A percentile compares a stretch with the other conserved stretches of the same genome.
phyloP scores from a whole-genome alignment of 495 filamentous ascomycete genomes.

The Stereocaulon alpinum region DNA sequence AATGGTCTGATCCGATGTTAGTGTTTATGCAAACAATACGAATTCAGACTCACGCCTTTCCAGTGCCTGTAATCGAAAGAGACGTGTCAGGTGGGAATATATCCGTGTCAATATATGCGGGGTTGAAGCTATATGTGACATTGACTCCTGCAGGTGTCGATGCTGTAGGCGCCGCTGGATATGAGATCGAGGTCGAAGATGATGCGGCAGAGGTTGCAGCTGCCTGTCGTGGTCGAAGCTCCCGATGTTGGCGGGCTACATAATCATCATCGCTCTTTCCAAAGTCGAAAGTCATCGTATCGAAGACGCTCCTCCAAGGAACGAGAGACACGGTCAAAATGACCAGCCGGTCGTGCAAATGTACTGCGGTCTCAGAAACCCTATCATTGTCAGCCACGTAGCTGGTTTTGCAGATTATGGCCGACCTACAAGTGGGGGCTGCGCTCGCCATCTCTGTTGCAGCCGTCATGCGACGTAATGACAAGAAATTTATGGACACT shows the following conservation, averaged over 20 bases:
- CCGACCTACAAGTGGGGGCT: conserved; percentile 22
- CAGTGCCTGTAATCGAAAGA: conserved; percentile 3
- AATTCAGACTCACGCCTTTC: conserved; percentile 4
- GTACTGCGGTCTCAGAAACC: conserved; percentile 5
- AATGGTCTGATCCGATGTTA: conserved; percentile 8
- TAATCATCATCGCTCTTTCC: conserved; percentile 12
- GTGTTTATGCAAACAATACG: background rate
- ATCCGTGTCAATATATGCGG: conserved; percentile 8
- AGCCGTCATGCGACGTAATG: conserved; percentile 28
- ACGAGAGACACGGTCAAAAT: conserved; percentile 12
- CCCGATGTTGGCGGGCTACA: background rate
- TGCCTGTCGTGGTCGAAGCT: conserved; percentile 13
- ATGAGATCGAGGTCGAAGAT: background rate
- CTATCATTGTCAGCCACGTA: conserved; percentile 7
- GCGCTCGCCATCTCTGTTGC: conserved; percentile 25
- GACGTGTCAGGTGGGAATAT: conserved; percentile 19
- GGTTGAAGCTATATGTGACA: conserved; percentile 7
- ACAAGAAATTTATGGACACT: conserved; percentile 17
- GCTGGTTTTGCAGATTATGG: background rate
- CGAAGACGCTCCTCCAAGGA: conserved; percentile 17
- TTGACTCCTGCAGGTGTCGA: conserved; percentile 11
- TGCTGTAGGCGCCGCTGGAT: conserved; percentile 10
- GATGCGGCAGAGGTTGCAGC: background rate
- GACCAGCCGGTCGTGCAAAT: conserved; percentile 1
- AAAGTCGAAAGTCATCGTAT: conserved; percentile 21